Evolutionary conservation across 305 asterid genomes (phyloP), one percentile per base, ranked within the genome.

Genomic region (Solanum aculeatissimum): DNA sequence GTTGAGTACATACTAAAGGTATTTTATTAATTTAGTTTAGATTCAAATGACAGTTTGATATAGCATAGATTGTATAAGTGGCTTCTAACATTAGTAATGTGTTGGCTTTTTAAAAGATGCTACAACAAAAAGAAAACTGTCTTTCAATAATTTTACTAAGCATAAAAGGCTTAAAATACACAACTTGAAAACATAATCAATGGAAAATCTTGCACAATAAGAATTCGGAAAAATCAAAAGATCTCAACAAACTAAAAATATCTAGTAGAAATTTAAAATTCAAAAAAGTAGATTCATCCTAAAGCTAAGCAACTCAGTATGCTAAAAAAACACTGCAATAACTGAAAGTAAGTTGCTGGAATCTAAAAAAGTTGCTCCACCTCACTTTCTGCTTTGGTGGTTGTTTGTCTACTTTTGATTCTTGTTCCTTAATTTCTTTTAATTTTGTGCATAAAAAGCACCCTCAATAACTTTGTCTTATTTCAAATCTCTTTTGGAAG

Each of bases 1-100:
- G 98, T 94, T 86, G 98, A 93, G 91, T 96, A 92, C 91, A 92
- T 94, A 83, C 88, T 96, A 87, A 94, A 96, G 99, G 99, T 94
- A 93, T 82, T 85, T 87, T 86, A 83, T 81, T 60, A 86, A 85
- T 82, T 55, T 84, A 80, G 66, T 83, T 78, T 70, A 7, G 60
- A 74, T 23, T 23, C 40, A 74, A 45, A 40, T 15, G 25, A 54
- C 16, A 19, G 60, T 45, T 74, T 47, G 42, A 47, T 45, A 74
- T 47, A 14, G 23, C 58, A 74, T 74, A 14, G 42, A 16, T 49
- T 69, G 66, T 78, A 21, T 11, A 70, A 79, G 62, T 38, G 79
- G 54, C 53, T 70, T 42, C 54, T 70, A 23, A n/a, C 9, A n/a
- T 70, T n/a, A 62, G 12, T 62, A 60, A 11, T 23, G 68, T 60